A percentile compares a stretch with the other conserved stretches of the same genome.
Conservation (phyloP, 345 rosid genomes). For the Gossypioides kirkii region DNA sequence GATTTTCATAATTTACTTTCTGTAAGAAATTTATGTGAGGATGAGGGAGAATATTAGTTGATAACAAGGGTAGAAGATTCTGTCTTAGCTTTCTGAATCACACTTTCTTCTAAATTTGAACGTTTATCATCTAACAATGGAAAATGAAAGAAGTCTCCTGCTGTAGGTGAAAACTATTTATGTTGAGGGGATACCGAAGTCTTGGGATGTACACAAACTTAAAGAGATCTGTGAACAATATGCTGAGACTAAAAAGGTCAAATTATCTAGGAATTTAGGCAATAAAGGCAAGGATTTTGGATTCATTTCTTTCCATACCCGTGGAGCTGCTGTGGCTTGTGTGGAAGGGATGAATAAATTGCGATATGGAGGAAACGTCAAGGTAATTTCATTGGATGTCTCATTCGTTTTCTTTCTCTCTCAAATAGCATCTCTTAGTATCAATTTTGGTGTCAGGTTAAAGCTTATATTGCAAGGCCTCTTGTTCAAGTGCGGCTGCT, state of each 20-base stretch:
- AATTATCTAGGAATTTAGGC: constrained; percentile 18
- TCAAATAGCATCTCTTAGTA: neutral
- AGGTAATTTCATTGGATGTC: constrained; percentile 16
- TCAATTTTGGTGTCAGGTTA: constrained; percentile 21
- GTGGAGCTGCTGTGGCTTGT: constrained; percentile 24
- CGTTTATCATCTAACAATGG: neutral
- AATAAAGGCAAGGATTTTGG: constrained; percentile 21
- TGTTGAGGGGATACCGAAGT: constrained; percentile 17
- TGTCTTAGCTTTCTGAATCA: neutral
- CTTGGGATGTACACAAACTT: constrained; percentile 24
- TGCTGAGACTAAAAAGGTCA: constrained; percentile 19
- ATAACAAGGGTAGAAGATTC: neutral
- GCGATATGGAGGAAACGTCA: constrained; percentile 15
- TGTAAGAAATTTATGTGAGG: neutral
- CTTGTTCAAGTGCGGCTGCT: neutral
- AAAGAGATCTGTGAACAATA: constrained; percentile 19
- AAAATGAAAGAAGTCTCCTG: constrained; percentile 1
- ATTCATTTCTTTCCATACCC: constrained; percentile 22
- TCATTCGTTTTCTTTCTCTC: neutral
- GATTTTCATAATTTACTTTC: neutral
- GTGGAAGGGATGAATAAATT: constrained; percentile 19
- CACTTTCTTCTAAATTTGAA: neutral
- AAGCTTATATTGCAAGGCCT: constrained; percentile 24
- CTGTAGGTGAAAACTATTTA: constrained; percentile 26
- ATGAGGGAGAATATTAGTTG: constrained; percentile 4